phyloP scores from a whole-genome alignment of 176 grass and related monocot genomes.

The Areca catechu region DNA sequence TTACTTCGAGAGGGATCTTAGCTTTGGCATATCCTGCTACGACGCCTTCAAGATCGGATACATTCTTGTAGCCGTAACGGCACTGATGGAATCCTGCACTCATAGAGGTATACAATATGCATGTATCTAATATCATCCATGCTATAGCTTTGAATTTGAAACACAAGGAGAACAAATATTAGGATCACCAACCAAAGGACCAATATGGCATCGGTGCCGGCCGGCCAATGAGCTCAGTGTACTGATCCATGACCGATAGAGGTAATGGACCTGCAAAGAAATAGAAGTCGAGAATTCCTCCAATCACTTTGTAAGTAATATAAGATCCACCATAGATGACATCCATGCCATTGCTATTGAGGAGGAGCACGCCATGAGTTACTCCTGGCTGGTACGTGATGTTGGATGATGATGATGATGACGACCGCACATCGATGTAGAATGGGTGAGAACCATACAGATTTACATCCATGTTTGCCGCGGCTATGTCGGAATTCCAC shows the following conservation, averaged over 20 bases:
- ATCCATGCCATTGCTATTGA: constrained; percentile 97
- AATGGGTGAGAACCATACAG: constrained; percentile 85
- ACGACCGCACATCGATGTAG: constrained; percentile 69
- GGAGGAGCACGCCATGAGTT: constrained; percentile 71
- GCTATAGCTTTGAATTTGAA: no score
- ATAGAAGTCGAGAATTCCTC: constrained; percentile 82
- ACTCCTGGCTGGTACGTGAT: not conserved
- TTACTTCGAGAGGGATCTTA: constrained; percentile 73
- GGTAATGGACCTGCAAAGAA: constrained; percentile 65
- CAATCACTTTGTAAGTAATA: constrained; percentile 84
- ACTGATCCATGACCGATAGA: constrained; percentile 62
- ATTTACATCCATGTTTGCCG: constrained; percentile 30
- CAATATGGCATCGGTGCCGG: constrained; percentile 74
- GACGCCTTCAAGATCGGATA: constrained; percentile 53
- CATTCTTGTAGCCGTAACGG: constrained; percentile 53
- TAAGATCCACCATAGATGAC: constrained; percentile 43
- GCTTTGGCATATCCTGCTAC: constrained; percentile 66
- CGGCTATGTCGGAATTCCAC: constrained; percentile 60
- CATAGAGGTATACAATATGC: no score
- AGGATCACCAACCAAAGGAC: constrained; percentile 48
- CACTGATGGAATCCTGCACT: constrained; percentile 79
- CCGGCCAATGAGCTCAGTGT: constrained; percentile 76
- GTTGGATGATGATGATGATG: no score
- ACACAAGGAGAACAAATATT: not conserved
- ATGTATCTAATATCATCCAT: no score